phyloP scores from a whole-genome alignment of 1,284 basidiomycete species.

The Cutaneotrichosporon arboriforme region DNA sequence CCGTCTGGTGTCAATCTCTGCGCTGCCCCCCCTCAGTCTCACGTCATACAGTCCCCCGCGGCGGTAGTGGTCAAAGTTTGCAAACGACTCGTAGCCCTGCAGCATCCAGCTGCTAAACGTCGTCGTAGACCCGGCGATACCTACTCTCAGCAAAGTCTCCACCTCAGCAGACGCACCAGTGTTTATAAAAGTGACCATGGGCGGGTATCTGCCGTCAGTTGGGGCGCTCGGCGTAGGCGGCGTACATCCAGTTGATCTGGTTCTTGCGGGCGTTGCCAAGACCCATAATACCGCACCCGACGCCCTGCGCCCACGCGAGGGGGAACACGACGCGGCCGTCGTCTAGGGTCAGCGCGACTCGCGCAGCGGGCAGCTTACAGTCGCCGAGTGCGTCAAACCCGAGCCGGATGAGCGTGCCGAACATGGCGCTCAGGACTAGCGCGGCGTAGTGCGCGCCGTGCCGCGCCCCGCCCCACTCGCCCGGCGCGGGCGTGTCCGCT shows the following conservation, averaged over 20 bases:
- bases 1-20: constrained; percentile 61
- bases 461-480: constrained; percentile 9
- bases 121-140: constrained; percentile 92
- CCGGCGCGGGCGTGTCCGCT: neutral
- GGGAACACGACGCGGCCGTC: constrained; percentile 70
- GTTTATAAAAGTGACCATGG: constrained; percentile 79
- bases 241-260: constrained; percentile 68
- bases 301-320: constrained; percentile 77
- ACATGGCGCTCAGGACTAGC: constrained; percentile 67
- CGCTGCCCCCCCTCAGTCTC: too few species aligned
- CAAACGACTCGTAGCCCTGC: constrained; percentile 79
- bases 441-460: constrained; percentile 51
- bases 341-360: constrained; percentile 20
- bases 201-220: constrained; percentile 61
- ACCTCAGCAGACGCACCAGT: constrained; percentile 57
- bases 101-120: constrained; percentile 96
- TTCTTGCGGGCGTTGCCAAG: constrained; percentile 63
- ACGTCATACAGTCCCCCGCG: constrained; percentile 74
- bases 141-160: constrained; percentile 47
- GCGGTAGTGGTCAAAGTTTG: constrained; percentile 59
- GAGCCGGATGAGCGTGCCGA: constrained; percentile 71
- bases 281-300: constrained; percentile 92
- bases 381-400: constrained; percentile 63
- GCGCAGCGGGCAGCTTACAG: constrained; percentile 26
- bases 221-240: constrained; percentile 17